Conservation (phyloP, 495 filamentous ascomycete genomes). For the Penicillium waksmanii region DNA sequence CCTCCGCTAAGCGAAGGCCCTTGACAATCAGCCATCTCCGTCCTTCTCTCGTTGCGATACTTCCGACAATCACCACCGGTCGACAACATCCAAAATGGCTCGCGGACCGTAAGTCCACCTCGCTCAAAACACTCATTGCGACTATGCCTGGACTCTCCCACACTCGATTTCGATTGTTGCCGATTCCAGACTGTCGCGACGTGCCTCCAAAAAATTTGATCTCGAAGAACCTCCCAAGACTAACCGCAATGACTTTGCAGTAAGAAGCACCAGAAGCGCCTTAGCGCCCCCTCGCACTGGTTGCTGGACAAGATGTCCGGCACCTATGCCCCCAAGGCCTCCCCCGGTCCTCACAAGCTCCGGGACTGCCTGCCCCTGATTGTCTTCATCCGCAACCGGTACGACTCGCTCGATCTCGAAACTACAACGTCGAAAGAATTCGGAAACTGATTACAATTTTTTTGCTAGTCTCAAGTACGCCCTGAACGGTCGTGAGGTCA, state of each 20-base stretch:
- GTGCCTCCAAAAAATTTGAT: slow-evolving; percentile 3
- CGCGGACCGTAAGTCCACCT: slow-evolving; percentile 68
- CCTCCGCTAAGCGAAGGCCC: slow-evolving; percentile 43
- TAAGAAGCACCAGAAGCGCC: slow-evolving; percentile 99
- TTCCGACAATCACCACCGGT: slow-evolving; percentile 45
- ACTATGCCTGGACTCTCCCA: slow-evolving; percentile 1
- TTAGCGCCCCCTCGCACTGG: slow-evolving; percentile 98
- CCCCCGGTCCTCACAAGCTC: slow-evolving; percentile 97
- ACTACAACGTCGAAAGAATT: slow-evolving; percentile 1
- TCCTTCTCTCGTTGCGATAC: slow-evolving; percentile 35
- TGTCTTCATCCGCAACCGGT: slow-evolving; percentile 96
- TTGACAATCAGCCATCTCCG: slow-evolving; percentile 30
- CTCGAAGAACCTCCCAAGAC: slow-evolving; percentile 21
- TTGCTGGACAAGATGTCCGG: slow-evolving; percentile 99
- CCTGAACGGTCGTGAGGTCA: slow-evolving; percentile 95
- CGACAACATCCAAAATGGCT: slow-evolving; percentile 62
- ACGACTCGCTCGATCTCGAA: slow-evolving; percentile 18
- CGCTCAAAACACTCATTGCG: neutral
- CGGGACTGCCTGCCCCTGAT: slow-evolving; percentile 98
- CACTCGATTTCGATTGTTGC: slow-evolving; percentile 1
- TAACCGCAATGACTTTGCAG: slow-evolving; percentile 54
- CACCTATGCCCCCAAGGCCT: slow-evolving; percentile 94
- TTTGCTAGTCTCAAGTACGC: slow-evolving; percentile 90
- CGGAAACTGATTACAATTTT: slow-evolving; percentile 20
- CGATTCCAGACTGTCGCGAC: slow-evolving; percentile 9